Base-by-base conservation (phyloP, 768 basidiomycete species). In the Gloeophyllum trabeum region DNA sequence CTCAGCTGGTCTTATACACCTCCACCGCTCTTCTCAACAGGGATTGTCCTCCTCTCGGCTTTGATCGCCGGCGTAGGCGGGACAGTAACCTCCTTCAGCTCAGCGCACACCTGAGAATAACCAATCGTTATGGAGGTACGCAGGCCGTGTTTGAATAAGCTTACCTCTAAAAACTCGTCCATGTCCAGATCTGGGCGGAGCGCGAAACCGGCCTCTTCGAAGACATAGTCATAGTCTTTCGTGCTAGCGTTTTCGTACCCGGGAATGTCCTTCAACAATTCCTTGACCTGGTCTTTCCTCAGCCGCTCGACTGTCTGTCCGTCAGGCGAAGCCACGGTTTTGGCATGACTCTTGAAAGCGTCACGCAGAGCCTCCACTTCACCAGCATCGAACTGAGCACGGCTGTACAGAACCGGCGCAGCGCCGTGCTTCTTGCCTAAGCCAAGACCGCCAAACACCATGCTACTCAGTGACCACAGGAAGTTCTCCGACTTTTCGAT, bases 81-180 rank as follows among this genome's bases (percentile, higher is more conserved):
- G 70, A 73, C 56, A 57, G 71, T 52, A 37, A 80, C 72, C 48
- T 83, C 83, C 57, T 79, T 85, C 46, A 88, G 60, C 43, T 71
- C 75, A 2, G 77, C 83, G 54, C 82, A 87, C 26, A 87, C 72
- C 85, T 87, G 47, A 7, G 36, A 16, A 23, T 44, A 3, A 14
- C 21, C 40, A 24, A 42, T 14, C 46, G 37, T 22, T 40, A 37
- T 16, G 20, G 24, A 34, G n/a, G 30, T 30, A 41, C 22, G 16
- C 13, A 13, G 21, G 32, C 40, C 20, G 43, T 34, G 24, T 19
- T 40, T 45, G 44, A 26, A 41, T 12, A 25, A 20, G 62, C 78
- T 12, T 48, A 87, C 87, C 75, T 93, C 89, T 39, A 92, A 67
- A 58, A 93, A 93, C 54, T 88, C 86, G 48, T 93, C 85, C 52